Percentiles rank a stretch among this genome's conserved stretches.
These are phyloP conservation scores for Eimeria sp. DNA, from an alignment of 169 alveolate genomes.

Conservation along the genomic window DNA sequence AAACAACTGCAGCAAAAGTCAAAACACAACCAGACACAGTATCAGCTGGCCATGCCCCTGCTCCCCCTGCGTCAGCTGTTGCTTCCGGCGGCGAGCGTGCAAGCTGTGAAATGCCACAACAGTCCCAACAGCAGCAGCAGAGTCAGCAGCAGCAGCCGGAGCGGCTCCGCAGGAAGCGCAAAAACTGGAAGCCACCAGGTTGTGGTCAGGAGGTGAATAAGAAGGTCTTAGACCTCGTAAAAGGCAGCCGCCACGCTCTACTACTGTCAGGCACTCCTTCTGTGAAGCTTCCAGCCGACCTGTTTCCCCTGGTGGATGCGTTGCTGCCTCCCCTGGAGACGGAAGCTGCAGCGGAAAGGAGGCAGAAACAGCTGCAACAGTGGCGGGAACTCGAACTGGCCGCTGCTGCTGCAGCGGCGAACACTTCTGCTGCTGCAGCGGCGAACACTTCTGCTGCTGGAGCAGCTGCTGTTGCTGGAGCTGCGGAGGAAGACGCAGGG, in stretches of 20 bases:
- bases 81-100: neutral
- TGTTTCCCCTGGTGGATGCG: conserved; percentile 94
- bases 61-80: neutral
- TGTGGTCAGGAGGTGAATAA: conserved; percentile 24
- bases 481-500: neutral
- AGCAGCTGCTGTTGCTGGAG: neutral
- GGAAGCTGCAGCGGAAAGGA: conserved; percentile 17
- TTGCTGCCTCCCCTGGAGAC: conserved; percentile 81
- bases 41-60: neutral
- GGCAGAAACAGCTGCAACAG: conserved; percentile 25
- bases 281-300: conserved; percentile 96
- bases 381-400: conserved; percentile 9
- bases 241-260: conserved; percentile 93
- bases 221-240: conserved; percentile 87
- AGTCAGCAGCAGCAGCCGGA: neutral
- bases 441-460: neutral
- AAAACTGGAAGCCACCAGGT: neutral
- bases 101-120: neutral
- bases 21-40: neutral
- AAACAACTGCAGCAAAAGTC: neutral
- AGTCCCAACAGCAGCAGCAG: neutral
- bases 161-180: neutral
- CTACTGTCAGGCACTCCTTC: conserved; percentile 98
- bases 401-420: conserved; percentile 14
- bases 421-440: neutral